phyloP scores from a whole-genome alignment of 208 protist species.

The Wallacemonas sp. region DNA sequence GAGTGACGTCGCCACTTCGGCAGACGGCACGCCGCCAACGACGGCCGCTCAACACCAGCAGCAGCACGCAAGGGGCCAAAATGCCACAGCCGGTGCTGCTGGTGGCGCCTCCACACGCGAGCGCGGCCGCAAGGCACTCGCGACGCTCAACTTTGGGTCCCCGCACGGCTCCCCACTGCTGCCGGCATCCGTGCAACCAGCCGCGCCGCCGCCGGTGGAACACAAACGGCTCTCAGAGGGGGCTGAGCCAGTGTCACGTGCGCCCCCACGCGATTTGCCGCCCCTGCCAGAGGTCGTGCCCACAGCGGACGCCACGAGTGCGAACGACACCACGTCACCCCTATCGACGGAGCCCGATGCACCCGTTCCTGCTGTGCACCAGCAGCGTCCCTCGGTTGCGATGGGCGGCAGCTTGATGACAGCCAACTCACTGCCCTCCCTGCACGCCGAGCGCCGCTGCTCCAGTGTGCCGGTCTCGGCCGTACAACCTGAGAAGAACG shows the following conservation, averaged over 20 bases:
- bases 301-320: background rate
- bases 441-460: background rate
- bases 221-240: background rate
- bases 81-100: background rate
- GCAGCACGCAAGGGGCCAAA: background rate
- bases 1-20: background rate
- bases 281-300: background rate
- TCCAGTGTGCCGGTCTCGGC: background rate
- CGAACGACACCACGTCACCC: too few species aligned
- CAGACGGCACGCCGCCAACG: background rate
- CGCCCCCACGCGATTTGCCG: background rate
- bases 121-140: slow-evolving; percentile 31
- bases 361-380: background rate
- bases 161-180: slow-evolving; percentile 5
- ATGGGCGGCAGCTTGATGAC: slow-evolving; percentile 3
- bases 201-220: too few species aligned
- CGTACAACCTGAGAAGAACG: background rate
- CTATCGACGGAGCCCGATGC: background rate
- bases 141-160: slow-evolving; percentile 37
- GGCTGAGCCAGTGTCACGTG: background rate
- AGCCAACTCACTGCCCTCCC: background rate
- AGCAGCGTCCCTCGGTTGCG: slow-evolving; percentile 1
- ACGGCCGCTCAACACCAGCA: background rate
- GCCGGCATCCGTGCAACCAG: too few species aligned
- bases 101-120: slow-evolving; percentile 10